phyloP scores from a whole-genome alignment of 805 yeast species.

The Wickerhamiella spandovensis region DNA sequence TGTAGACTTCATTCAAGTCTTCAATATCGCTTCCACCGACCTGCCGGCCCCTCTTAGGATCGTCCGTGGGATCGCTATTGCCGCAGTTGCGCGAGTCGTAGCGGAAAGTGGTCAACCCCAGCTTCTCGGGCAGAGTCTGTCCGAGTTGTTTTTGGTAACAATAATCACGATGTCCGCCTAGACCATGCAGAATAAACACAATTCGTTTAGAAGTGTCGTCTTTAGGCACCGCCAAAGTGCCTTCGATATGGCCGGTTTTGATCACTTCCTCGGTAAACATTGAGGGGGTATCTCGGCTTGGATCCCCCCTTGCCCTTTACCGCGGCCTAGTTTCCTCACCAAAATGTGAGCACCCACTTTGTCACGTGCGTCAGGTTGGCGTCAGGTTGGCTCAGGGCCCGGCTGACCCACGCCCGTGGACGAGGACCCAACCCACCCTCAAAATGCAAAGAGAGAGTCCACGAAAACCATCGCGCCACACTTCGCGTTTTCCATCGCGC shows the following conservation, averaged over 20 bases:
- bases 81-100: conserved; percentile 86
- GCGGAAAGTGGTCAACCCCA: conserved; percentile 55
- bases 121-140: conserved; percentile 38
- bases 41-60: conserved; percentile 37
- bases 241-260: conserved; percentile 1
- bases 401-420: too few species aligned
- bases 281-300: background rate
- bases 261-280: conserved; percentile 1
- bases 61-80: conserved; percentile 42
- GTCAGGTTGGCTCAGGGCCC: too few species aligned
- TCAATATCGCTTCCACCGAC: conserved; percentile 46
- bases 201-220: conserved; percentile 17
- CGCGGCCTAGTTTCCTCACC: background rate
- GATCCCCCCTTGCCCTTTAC: background rate
- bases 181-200: conserved; percentile 68
- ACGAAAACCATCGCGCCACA: too few species aligned
- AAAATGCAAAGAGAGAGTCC: background rate
- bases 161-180: conserved; percentile 71
- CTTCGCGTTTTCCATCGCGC: too few species aligned
- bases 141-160: conserved; percentile 59
- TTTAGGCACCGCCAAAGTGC: conserved; percentile 1
- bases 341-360: too few species aligned
- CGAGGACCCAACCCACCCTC: too few species aligned
- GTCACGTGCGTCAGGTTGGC: too few species aligned
- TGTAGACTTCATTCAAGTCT: conserved; percentile 43